phyloP scores from a whole-genome alignment of 106 monocot species.

The Cymbidium sinense region DNA sequence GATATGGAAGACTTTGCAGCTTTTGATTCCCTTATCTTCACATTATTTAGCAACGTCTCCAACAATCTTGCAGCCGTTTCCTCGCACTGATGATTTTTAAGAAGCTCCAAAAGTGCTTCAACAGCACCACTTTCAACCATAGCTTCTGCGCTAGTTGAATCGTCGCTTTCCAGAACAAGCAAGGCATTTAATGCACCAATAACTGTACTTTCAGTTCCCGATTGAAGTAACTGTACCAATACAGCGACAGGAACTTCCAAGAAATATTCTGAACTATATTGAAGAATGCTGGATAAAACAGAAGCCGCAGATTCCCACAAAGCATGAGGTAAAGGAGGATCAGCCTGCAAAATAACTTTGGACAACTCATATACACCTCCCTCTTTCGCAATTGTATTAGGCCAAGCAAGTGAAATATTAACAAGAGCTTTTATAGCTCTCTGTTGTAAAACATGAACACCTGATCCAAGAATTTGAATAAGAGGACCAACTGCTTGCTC shows the following conservation, averaged over 20 bases:
- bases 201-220: constrained; percentile 84
- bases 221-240: constrained; percentile 78
- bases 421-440: constrained; percentile 85
- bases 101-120: constrained; percentile 77
- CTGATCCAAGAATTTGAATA: constrained; percentile 87
- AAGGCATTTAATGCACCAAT: constrained; percentile 93
- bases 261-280: constrained; percentile 94
- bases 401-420: constrained; percentile 72
- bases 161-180: constrained; percentile 92
- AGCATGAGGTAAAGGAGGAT: constrained; percentile 77
- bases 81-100: constrained; percentile 85
- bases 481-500: constrained; percentile 86
- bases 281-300: constrained; percentile 72
- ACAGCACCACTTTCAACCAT: constrained; percentile 98
- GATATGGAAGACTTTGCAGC: constrained; percentile 81
- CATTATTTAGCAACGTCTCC: constrained; percentile 84
- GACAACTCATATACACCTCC: constrained; percentile 95
- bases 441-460: constrained; percentile 62
- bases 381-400: constrained; percentile 97
- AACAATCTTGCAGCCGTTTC: constrained; percentile 91
- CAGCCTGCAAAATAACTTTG: constrained; percentile 84
- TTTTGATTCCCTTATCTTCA: constrained; percentile 89
- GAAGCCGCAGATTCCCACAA: constrained; percentile 97
- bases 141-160: constrained; percentile 94
- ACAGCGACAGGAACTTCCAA: constrained; percentile 96